phyloP scores from a whole-genome alignment of 805 yeast species.

The Saccharomycopsis sp. region DNA sequence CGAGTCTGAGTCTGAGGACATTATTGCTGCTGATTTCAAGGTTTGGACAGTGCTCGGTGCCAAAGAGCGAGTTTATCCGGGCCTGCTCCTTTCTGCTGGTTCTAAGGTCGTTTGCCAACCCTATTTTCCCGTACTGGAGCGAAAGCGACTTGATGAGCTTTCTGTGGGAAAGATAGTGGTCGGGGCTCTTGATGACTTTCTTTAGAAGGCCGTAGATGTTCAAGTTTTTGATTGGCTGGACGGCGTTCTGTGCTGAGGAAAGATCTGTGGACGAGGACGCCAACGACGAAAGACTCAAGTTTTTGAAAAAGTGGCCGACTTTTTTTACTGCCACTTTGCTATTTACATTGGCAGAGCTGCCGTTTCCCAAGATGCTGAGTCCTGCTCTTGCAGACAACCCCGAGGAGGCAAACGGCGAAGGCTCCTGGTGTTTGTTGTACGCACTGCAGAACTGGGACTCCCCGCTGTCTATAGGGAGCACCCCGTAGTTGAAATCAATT shows the following conservation, averaged over 20 bases:
- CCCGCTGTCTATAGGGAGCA: conserved; percentile 12
- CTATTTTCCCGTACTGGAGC: conserved; percentile 19
- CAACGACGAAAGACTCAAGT: neutral
- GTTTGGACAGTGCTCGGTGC: conserved; percentile 3
- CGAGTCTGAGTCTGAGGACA: conserved; percentile 14
- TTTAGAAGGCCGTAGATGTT: conserved; percentile 14
- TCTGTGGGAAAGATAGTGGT: conserved; percentile 1
- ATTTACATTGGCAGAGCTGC: neutral
- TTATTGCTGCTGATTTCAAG: neutral
- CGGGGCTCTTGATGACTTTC: conserved; percentile 12
- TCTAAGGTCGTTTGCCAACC: conserved; percentile 19
- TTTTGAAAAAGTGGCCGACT: neutral
- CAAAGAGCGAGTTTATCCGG: conserved; percentile 2
- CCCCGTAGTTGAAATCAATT: conserved; percentile 16
- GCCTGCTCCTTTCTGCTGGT: conserved; percentile 10
- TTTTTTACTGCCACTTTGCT: neutral
- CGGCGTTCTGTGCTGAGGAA: neutral
- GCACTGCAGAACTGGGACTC: conserved; percentile 13
- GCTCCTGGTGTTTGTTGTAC: conserved; percentile 17
- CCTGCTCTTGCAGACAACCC: neutral
- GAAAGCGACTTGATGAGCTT: conserved; percentile 15
- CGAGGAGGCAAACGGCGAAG: neutral
- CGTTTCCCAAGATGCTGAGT: neutral
- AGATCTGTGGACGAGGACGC: neutral
- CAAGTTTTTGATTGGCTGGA: conserved; percentile 8